Evolutionary conservation across 371 early-diverging fungal genomes (phyloP).

Genomic region (Mucor circinelloides): DNA sequence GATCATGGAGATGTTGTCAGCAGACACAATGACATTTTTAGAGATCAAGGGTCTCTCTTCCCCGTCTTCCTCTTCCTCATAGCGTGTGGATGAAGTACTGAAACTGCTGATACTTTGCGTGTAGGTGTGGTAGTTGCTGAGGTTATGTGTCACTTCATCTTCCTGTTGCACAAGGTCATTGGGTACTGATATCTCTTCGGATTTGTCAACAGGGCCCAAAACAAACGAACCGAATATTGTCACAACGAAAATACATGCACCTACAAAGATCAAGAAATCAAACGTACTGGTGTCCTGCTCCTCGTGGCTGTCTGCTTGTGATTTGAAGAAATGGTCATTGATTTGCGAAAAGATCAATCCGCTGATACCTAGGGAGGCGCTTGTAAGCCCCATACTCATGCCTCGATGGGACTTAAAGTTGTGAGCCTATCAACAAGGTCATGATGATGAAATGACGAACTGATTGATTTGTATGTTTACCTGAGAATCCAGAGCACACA

Average conservation of each 20-base stretch:
- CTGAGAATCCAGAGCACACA: constrained; percentile 51
- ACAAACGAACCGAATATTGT: constrained; percentile 37
- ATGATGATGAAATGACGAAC: background rate
- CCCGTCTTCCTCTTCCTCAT: constrained; percentile 10
- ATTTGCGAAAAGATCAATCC: constrained; percentile 53
- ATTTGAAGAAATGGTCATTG: constrained; percentile 41
- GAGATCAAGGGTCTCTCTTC: constrained; percentile 10
- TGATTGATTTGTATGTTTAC: constrained; percentile 10
- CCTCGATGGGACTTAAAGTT: constrained; percentile 47
- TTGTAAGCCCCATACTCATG: constrained; percentile 51
- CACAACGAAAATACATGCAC: constrained; percentile 17
- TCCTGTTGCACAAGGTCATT: background rate
- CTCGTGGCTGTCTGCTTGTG: constrained; percentile 12
- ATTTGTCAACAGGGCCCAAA: constrained; percentile 17
- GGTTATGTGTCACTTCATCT: constrained; percentile 5
- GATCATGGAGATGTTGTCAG: constrained; percentile 5
- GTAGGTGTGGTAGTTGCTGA: background rate
- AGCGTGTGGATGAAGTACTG: constrained; percentile 21
- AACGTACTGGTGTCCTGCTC: constrained; percentile 29
- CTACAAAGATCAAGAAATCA: constrained; percentile 40
- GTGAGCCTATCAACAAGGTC: constrained; percentile 18
- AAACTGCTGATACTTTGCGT: constrained; percentile 21
- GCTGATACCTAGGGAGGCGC: constrained; percentile 44
- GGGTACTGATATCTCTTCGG: background rate
- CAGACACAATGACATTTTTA: constrained; percentile 10